These are phyloP conservation scores for Liquidambar formosana DNA, from an alignment of 164 flowering plant genomes.

Conservation along the genomic window DNA sequence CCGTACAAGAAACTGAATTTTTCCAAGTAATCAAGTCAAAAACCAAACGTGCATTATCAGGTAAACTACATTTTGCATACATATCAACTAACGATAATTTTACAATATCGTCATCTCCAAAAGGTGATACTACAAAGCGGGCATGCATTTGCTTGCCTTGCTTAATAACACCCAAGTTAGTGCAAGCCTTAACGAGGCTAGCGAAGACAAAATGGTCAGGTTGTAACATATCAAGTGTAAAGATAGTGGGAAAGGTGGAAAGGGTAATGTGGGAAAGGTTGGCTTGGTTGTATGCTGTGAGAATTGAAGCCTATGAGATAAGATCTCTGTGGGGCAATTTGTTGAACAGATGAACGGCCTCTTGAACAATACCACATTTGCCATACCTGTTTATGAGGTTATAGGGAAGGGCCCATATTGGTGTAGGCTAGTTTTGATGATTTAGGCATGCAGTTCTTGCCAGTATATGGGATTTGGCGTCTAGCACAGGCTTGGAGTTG, in stretches of 20 bases:
- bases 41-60: conserved; percentile 46
- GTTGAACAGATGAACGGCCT: conserved; percentile 67
- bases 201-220: conserved; percentile 74
- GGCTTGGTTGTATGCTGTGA: conserved; percentile 62
- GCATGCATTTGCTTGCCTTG: no score
- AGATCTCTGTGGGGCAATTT: no score
- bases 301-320: conserved; percentile 71
- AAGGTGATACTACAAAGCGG: no score
- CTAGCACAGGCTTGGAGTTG: no score
- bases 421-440: conserved; percentile 55
- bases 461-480: no score
- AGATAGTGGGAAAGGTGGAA: conserved; percentile 41
- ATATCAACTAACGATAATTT: conserved; percentile 81
- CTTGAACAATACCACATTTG: conserved; percentile 42
- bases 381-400: conserved; percentile 52
- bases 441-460: conserved; percentile 70
- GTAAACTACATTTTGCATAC: conserved; percentile 75
- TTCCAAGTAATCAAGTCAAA: conserved; percentile 50
- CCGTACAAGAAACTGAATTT: conserved; percentile 64
- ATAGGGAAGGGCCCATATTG: no score
- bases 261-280: no score
- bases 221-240: conserved; percentile 32
- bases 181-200: conserved; percentile 60
- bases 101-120: conserved; percentile 58
- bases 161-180: conserved; percentile 31